Evolutionary conservation across 2,329 filamentous ascomycete genomes (phyloP).

Genomic region (Talaromyces funiculosus): DNA sequence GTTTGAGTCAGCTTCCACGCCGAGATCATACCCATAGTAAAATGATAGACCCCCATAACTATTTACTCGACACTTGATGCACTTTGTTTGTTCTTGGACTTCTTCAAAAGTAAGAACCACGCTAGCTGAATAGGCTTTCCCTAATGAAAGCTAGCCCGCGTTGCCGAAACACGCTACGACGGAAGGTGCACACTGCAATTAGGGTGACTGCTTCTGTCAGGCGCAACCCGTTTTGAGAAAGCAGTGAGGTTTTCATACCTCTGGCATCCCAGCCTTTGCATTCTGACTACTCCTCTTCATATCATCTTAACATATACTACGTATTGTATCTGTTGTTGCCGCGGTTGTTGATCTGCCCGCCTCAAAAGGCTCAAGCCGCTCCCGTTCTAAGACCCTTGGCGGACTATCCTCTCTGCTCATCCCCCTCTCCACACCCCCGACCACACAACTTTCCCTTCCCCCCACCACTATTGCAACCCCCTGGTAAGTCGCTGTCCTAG

Average conservation of each 20-base stretch:
- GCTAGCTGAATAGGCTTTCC: not conserved
- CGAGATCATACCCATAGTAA: not conserved
- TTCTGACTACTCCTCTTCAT: not conserved
- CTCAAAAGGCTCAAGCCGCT: not conserved
- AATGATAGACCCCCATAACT: not conserved
- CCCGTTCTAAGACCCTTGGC: conserved; percentile 3
- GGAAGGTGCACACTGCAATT: not conserved
- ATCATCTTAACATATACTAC: not conserved
- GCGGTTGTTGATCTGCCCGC: not conserved
- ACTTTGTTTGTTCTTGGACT: not conserved
- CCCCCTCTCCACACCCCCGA: conserved; percentile 4
- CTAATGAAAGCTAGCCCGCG: not conserved
- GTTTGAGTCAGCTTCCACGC: not conserved
- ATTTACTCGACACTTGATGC: not conserved
- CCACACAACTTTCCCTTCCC: conserved; percentile 3
- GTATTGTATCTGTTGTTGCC: not conserved
- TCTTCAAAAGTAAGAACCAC: not conserved
- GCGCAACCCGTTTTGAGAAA: not conserved
- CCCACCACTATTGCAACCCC: conserved; percentile 4
- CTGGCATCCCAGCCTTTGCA: no score
- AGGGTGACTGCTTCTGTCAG: not conserved
- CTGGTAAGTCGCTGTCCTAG: not conserved
- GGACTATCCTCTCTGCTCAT: not conserved
- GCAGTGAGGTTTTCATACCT: no score
- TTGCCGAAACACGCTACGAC: conserved; percentile 10